phyloP scores from a whole-genome alignment of 2,329 filamentous ascomycete genomes.

The Albophoma yamanashiensis region DNA sequence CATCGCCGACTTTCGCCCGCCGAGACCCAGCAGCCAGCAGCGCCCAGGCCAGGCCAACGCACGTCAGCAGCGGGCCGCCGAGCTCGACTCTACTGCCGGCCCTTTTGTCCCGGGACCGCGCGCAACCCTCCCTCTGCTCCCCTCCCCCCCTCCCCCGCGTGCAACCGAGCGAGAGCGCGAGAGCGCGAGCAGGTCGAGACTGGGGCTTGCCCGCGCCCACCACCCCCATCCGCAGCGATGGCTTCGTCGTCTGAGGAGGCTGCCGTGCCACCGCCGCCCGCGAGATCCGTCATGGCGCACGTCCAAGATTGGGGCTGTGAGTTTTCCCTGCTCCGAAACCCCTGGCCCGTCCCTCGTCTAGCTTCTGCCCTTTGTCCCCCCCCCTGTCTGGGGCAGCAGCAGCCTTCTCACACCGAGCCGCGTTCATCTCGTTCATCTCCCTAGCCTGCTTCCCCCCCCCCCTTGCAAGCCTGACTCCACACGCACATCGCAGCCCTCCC shows the following conservation, averaged over 20 bases:
- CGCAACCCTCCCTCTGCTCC: too few relatives aligned
- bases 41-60: not conserved
- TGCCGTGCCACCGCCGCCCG: slow-evolving; percentile 11
- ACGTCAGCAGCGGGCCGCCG: not conserved
- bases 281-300: slow-evolving; percentile 20
- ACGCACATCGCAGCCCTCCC: not conserved
- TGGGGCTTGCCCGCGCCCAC: too few relatives aligned
- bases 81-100: not conserved
- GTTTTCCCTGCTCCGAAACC: slow-evolving; percentile 12
- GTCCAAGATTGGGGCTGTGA: slow-evolving; percentile 40
- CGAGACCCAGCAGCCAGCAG: not conserved
- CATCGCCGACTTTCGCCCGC: not conserved
- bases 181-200: not conserved
- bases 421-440: not conserved
- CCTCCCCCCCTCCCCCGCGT: too few relatives aligned
- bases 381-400: too few relatives aligned
- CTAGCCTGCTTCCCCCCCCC: not conserved
- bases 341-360: not conserved
- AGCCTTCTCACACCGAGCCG: too few relatives aligned
- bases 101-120: too few relatives aligned
- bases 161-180: not conserved
- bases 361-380: too few relatives aligned
- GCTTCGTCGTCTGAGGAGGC: not conserved
- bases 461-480: not conserved
- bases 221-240: not conserved